These are phyloP conservation scores for Cercospora zeina DNA, from an alignment of 2,329 filamentous ascomycete species.

Conservation along the genomic window DNA sequence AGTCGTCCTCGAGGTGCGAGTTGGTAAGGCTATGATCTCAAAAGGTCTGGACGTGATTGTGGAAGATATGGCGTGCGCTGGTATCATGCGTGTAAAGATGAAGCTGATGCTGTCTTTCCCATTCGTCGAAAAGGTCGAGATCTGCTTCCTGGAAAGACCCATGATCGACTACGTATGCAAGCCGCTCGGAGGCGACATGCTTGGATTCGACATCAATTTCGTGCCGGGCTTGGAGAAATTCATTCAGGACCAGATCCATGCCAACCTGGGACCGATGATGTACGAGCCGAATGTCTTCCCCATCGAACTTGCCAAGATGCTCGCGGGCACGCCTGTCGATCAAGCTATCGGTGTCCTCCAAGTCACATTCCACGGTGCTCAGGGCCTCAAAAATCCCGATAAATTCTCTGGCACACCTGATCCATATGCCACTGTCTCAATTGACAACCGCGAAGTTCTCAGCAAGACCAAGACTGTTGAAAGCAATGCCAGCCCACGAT, in stretches of 20 bases:
- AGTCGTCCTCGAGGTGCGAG: conserved; percentile 86
- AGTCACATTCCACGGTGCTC: conserved; percentile 84
- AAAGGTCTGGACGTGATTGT: conserved; percentile 97
- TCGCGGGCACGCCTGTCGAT: conserved; percentile 89
- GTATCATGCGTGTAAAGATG: conserved; percentile 94
- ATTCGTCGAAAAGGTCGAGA: conserved; percentile 89
- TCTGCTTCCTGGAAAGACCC: conserved; percentile 88
- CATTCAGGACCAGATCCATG: conserved; percentile 94
- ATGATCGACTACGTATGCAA: conserved; percentile 97
- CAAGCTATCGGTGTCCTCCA: conserved; percentile 93
- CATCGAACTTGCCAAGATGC: conserved; percentile 97
- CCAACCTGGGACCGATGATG: conserved; percentile 94
- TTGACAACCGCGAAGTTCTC: conserved; percentile 79
- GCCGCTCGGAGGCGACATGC: conserved; percentile 87
- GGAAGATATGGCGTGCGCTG: conserved; percentile 94
- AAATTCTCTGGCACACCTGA: conserved; percentile 90
- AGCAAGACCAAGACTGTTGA: conserved; percentile 85
- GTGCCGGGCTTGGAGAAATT: conserved; percentile 91
- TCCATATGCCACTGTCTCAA: conserved; percentile 80
- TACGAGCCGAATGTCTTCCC: conserved; percentile 97
- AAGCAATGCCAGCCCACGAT: conserved; percentile 82
- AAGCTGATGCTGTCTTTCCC: conserved; percentile 96
- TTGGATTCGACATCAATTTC: conserved; percentile 99
- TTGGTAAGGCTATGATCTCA: conserved; percentile 95
- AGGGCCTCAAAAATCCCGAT: conserved; percentile 91